Base-by-base conservation (phyloP, 371 early-diverging fungal species). In the Zychaea mexicana region DNA sequence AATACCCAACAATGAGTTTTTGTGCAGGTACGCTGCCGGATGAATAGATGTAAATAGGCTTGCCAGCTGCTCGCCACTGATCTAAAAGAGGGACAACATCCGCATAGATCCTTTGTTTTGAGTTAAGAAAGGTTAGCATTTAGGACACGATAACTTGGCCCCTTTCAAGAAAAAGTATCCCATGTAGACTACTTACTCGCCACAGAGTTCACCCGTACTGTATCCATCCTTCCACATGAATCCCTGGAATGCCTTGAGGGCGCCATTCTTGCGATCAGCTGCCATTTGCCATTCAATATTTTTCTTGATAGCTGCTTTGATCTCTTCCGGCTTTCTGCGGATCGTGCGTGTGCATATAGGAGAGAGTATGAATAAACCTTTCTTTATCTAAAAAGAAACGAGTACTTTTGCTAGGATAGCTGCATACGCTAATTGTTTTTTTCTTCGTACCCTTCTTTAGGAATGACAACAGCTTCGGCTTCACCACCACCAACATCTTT, bases 21-120 rank as follows among this genome's bases (percentile, higher is more conserved):
- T 98, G 97, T 0, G 96, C 98, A 39, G 82, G 81, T 4, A 98
- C 88, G 62, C 94, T 93, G 3, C 98, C 98, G 30, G 96, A 96
- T 3, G 96, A 96, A 81, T 96, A 98, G 33, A 98, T 95, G 72
- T 89, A 96, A 38, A 96, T 81, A 61, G 81, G 81, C 47, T 87
- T 82, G 26, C 84, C 87, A 5, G 65, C 67, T 5, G 74, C 60
- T 33, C 68, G 78, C 94, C 94, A 96, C 45, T 74, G 61, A 26
- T 90, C 77, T 1, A 96, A 82, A 1, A 88, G 88, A 21, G 86
- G 85, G 1, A 90, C 76, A 2, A 96, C 98, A 76, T 98, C 98
- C 26, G 85, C 84, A 64, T 91, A 96, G 5, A 97, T 77, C 15
- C 92, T 93, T 38, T 2, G 24, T 52, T 39, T 21, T 53, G 17